Evolutionary conservation across 1,284 basidiomycete genomes (phyloP), one percentile per base, ranked within the genome.

Genomic region (Erythrobasidium hasegawianum): DNA sequence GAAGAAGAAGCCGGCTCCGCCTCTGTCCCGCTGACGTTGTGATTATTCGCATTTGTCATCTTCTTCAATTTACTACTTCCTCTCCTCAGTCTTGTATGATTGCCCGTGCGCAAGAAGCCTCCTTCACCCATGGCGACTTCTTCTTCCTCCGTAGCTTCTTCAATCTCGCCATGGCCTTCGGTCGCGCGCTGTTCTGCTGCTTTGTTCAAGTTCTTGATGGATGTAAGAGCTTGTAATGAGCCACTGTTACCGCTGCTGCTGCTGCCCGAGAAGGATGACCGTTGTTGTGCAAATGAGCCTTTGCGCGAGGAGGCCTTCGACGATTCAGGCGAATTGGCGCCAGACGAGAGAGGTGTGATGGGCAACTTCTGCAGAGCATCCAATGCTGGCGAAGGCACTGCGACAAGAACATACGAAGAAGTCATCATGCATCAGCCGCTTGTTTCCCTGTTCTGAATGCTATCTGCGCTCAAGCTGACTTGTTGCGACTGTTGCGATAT

Each of bases 321-420:
- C 11, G 49, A 54, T 13, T 20, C 41, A 26, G 53, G 52, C 29
- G 61, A 43, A 5, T 50, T 45, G n/a, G 52, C 54, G 20, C 52
- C 50, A 11, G 53, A 40, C 39, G 53, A 52, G 13, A 64, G 54
- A 16, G 61, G 61, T 22, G 61, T 64, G n/a, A 64, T 53, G 11
- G 61, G 61, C 11, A 64, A 53, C 18, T 50, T 39, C 13, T 64
- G 50, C 13, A 64, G 53, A 52, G 53, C 54, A 33, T 64, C 50
- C 22, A 64, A 13, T 7, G 61, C 61, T 10, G 61, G 61, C 11
- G 61, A 64, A 18, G 61, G 61, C 61, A 64, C 43, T 47, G 43
- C 43, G 33, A 33, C 33, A 33, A 5, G 5, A 4, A 33, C 33
- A 33, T 33, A 33, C 4, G 33, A 33, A 33, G 4, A 33, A n/a